phyloP scores from a whole-genome alignment of 2,329 filamentous ascomycete genomes.

The Domatiomyces globalis region DNA sequence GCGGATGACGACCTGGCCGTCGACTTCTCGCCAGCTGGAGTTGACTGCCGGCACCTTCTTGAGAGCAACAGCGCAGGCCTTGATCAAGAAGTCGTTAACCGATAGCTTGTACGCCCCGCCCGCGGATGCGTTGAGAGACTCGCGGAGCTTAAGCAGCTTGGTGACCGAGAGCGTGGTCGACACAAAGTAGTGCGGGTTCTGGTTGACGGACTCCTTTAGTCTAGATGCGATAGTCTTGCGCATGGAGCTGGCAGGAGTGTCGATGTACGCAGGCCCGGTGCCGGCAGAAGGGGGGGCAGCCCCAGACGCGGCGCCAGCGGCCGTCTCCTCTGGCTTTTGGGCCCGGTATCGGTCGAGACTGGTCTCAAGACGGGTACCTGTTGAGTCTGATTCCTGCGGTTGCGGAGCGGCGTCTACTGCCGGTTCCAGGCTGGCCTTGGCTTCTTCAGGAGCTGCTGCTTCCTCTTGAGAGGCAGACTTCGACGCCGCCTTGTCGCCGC shows the following conservation, averaged over 20 bases:
- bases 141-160: conserved; percentile 92
- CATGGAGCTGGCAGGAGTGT: conserved; percentile 78
- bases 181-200: conserved; percentile 98
- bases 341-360: conserved; percentile 67
- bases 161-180: conserved; percentile 74
- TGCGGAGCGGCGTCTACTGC: conserved; percentile 39
- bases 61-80: conserved; percentile 77
- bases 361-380: conserved; percentile 57
- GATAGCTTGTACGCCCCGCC: conserved; percentile 97
- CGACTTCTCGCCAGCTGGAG: conserved; percentile 75
- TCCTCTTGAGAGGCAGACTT: conserved; percentile 50
- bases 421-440: conserved; percentile 41
- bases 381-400: conserved; percentile 56
- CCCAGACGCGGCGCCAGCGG: conserved; percentile 38
- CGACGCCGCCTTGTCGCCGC: conserved; percentile 58
- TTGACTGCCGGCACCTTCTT: conserved; percentile 93
- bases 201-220: conserved; percentile 72
- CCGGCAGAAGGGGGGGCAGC: conserved; percentile 34
- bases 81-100: conserved; percentile 99
- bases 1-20: conserved; percentile 66
- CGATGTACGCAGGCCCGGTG: conserved; percentile 58
- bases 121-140: conserved; percentile 74
- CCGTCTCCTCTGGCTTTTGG: conserved; percentile 82
- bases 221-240: conserved; percentile 94
- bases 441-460: conserved; percentile 47